A percentile compares a stretch with the other conserved stretches of the same genome.
phyloP scores from a whole-genome alignment of 1,284 basidiomycete genomes.

The Rhodotorula sp. region DNA sequence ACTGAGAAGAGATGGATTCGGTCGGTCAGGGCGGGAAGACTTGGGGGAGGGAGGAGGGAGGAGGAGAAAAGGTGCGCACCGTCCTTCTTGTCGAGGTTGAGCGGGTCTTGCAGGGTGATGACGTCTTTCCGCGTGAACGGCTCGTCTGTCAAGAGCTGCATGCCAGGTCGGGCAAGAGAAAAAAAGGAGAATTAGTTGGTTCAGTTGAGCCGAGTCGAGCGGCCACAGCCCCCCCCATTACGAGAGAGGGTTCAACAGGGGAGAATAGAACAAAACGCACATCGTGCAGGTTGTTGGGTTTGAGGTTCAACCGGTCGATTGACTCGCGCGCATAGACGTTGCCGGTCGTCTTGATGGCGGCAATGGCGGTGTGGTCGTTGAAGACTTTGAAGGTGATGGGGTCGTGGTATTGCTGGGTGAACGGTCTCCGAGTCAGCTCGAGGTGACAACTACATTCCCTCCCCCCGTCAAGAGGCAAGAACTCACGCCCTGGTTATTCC shows the following conservation, averaged over 20 bases:
- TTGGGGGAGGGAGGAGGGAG: too few relatives aligned
- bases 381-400: slow-evolving; percentile 55
- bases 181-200: fast-evolving
- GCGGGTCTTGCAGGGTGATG: slow-evolving; percentile 62
- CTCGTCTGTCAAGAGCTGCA: slow-evolving; percentile 68
- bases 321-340: slow-evolving; percentile 86
- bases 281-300: slow-evolving; percentile 65
- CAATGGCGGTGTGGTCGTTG: slow-evolving; percentile 54
- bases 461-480: neutral
- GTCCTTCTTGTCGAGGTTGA: slow-evolving; percentile 46
- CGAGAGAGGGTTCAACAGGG: too few relatives aligned
- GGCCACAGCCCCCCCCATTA: too few relatives aligned
- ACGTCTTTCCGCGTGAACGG: slow-evolving; percentile 82
- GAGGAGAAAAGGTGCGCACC: neutral
- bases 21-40: too few relatives aligned
- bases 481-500: slow-evolving; percentile 45
- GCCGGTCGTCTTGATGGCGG: slow-evolving; percentile 56
- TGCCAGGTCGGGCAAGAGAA: too few relatives aligned
- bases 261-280: neutral
- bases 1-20: slow-evolving; percentile 3
- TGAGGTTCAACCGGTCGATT: slow-evolving; percentile 64
- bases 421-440: neutral
- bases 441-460: neutral
- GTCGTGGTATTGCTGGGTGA: slow-evolving; percentile 45
- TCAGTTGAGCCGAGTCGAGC: neutral